Percentiles rank a stretch among this genome's conserved stretches.
Conservation (phyloP, 2,329 filamentous ascomycete species). For the Arthroderma sp. region DNA sequence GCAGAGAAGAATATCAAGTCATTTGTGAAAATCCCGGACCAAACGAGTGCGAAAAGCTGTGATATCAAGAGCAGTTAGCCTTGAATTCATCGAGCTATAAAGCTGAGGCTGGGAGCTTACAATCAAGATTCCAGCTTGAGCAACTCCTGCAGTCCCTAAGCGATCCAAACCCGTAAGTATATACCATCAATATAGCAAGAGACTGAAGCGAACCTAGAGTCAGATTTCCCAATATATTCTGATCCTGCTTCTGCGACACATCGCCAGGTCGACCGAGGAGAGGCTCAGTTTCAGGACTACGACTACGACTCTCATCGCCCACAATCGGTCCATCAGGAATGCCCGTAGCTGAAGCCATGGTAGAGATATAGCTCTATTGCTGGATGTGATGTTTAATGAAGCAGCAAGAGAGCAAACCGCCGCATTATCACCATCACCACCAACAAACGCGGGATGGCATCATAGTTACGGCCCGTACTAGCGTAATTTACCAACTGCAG, state of each 20-base stretch:
- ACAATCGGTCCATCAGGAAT: constrained; percentile 41
- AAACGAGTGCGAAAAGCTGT: constrained; percentile 59
- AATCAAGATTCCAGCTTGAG: constrained; percentile 65
- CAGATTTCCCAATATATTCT: constrained; percentile 56
- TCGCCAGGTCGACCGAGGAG: constrained; percentile 60
- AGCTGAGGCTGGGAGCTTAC: constrained; percentile 25
- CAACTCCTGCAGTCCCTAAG: constrained; percentile 67
- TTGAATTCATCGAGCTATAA: not conserved
- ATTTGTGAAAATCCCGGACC: constrained; percentile 59
- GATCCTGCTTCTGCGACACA: constrained; percentile 53
- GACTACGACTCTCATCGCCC: constrained; percentile 4
- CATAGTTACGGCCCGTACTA: too few species aligned
- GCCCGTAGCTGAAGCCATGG: constrained; percentile 57
- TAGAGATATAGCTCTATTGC: constrained; percentile 3
- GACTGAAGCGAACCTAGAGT: constrained; percentile 46
- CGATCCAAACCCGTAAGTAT: not conserved
- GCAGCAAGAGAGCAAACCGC: too few species aligned
- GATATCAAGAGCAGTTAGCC: not conserved
- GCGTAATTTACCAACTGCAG: too few species aligned
- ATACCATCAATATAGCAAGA: not conserved
- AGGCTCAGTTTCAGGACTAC: constrained; percentile 44
- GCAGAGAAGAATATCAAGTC: constrained; percentile 71
- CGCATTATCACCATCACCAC: too few species aligned
- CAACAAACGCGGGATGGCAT: too few species aligned
- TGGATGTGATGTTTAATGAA: not conserved